Conservation (phyloP, 306 rosid genomes). For the Cucurbita argyrosperma region DNA sequence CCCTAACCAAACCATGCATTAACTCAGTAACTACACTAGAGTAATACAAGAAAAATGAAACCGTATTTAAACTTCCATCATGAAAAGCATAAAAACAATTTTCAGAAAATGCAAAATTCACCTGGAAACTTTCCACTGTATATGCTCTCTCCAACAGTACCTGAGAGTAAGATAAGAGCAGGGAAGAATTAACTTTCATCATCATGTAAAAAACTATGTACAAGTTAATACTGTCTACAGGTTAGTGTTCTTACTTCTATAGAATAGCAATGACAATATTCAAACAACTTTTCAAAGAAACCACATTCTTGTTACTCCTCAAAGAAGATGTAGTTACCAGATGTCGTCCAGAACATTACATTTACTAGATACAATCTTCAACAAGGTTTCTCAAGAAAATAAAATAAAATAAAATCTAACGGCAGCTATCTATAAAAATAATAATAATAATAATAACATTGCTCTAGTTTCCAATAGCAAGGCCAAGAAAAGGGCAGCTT, state of each 20-base stretch:
- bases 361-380: background rate
- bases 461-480: no score
- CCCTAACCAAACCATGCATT: background rate
- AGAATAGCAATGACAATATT: background rate
- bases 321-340: background rate
- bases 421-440: background rate
- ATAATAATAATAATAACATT: no score
- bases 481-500: no score
- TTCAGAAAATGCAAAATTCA: slow-evolving; percentile 9
- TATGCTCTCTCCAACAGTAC: slow-evolving; percentile 93
- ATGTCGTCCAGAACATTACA: background rate
- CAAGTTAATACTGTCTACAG: background rate
- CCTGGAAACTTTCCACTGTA: slow-evolving; percentile 83
- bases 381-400: background rate
- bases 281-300: background rate
- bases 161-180: slow-evolving; percentile 29
- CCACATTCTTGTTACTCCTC: background rate
- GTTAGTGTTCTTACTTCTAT: background rate
- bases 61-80: background rate
- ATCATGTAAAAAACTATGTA: background rate
- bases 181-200: background rate
- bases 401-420: background rate
- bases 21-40: background rate
- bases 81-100: background rate
- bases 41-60: background rate